Percentiles rank a stretch among this genome's conserved stretches.
Evolutionary conservation across 305 asterid species (phyloP).

Genomic region (Rubia peregrina): DNA sequence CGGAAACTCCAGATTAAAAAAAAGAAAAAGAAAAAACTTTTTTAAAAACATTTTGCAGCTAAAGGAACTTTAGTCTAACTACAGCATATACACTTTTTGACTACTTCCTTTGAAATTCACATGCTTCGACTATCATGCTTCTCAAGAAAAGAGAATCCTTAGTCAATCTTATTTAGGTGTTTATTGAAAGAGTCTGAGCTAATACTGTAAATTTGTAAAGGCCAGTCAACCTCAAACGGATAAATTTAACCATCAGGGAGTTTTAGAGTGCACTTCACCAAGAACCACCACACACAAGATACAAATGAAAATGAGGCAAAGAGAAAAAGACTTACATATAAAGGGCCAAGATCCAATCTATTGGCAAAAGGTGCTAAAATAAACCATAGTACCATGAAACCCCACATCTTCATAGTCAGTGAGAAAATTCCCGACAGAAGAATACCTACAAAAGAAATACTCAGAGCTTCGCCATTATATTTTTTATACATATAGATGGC

Average conservation of each 20-base stretch:
- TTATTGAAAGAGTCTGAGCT: background rate
- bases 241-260: background rate
- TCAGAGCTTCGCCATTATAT: constrained; percentile 21
- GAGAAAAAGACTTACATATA: constrained; percentile 60
- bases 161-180: background rate
- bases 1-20: background rate
- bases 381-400: constrained; percentile 59
- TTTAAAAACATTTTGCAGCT: background rate
- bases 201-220: background rate
- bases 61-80: background rate
- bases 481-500: constrained; percentile 5
- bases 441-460: constrained; percentile 45
- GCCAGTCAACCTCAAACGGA: background rate
- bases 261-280: background rate
- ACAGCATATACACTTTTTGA: too few relatives aligned
- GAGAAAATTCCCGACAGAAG: constrained; percentile 81
- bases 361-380: constrained; percentile 74
- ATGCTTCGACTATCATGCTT: background rate
- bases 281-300: background rate
- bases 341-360: constrained; percentile 62
- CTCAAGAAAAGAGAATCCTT: background rate
- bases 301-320: background rate
- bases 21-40: too few relatives aligned
- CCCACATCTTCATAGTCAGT: constrained; percentile 61
- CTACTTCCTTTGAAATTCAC: background rate